Evolutionary conservation across 108 stramenopile species (phyloP).

Genomic region (Fragilaria crotonensis): DNA sequence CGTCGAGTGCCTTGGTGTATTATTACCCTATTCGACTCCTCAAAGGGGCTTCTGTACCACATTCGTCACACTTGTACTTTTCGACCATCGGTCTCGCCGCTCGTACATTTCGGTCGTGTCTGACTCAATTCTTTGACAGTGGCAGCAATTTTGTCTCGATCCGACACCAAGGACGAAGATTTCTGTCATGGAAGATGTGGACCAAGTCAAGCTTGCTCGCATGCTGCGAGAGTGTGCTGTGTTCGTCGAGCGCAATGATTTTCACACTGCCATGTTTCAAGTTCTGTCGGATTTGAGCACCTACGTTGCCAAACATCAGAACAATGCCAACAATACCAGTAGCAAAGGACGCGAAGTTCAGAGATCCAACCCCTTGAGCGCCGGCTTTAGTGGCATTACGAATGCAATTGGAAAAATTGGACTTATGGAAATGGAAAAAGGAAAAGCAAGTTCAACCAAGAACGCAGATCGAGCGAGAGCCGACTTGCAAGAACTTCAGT

Average conservation of each 20-base stretch:
- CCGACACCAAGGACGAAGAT: too few species aligned
- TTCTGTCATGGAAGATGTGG: neutral
- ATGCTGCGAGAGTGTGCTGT: neutral
- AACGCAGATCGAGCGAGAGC: neutral
- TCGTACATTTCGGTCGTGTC: too few species aligned
- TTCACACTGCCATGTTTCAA: neutral
- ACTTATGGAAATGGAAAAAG: neutral
- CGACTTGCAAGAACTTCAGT: neutral
- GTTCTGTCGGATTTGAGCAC: neutral
- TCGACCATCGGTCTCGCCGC: too few species aligned
- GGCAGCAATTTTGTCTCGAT: too few species aligned
- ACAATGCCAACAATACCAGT: neutral
- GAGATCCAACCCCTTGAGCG: neutral
- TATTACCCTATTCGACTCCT: too few species aligned
- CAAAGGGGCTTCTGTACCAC: too few species aligned
- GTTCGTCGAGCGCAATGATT: neutral
- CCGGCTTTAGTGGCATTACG: neutral
- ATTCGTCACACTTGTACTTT: too few species aligned
- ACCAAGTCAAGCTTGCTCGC: neutral
- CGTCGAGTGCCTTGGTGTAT: too few species aligned
- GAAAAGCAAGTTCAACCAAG: neutral
- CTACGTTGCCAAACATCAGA: neutral
- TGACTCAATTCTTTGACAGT: too few species aligned
- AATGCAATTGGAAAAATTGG: neutral
- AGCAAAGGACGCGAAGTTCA: neutral